phyloP scores from a whole-genome alignment of 208 protist species.

The Porcisia deanei region DNA sequence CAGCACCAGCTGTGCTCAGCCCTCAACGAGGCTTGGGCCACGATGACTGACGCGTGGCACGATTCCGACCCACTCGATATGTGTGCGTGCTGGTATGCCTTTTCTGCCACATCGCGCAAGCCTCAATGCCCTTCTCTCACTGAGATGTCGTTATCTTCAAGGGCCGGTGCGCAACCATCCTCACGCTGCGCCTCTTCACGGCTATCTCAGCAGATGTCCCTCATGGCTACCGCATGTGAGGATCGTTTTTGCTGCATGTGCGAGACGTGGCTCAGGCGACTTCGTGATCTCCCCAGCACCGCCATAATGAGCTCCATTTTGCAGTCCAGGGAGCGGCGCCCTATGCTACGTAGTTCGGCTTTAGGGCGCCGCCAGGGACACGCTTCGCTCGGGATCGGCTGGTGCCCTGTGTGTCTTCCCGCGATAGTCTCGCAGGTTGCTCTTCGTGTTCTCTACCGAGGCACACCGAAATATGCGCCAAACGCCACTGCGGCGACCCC shows the following conservation, averaged over 20 bases:
- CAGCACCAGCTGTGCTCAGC: slow-evolving; percentile 5
- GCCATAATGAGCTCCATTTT: neutral
- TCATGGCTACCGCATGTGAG: neutral
- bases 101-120: neutral
- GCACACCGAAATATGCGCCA: neutral
- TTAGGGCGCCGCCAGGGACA: neutral
- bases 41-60: neutral
- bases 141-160: neutral
- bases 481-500: neutral
- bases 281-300: neutral
- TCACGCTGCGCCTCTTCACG: neutral
- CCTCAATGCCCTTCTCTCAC: neutral
- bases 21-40: slow-evolving; percentile 20
- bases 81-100: slow-evolving; percentile 25
- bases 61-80: slow-evolving; percentile 18
- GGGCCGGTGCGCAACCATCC: neutral
- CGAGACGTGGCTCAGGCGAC: slow-evolving; percentile 14
- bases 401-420: slow-evolving; percentile 2
- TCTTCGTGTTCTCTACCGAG: slow-evolving; percentile 1
- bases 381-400: neutral
- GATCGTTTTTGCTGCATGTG: neutral
- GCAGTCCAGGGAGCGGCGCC: neutral
- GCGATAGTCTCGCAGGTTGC: slow-evolving; percentile 10
- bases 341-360: neutral
- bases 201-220: neutral